These are phyloP conservation scores for Cladosporium sp. DNA, from an alignment of 2,329 filamentous ascomycete species.

Conservation along the genomic window DNA sequence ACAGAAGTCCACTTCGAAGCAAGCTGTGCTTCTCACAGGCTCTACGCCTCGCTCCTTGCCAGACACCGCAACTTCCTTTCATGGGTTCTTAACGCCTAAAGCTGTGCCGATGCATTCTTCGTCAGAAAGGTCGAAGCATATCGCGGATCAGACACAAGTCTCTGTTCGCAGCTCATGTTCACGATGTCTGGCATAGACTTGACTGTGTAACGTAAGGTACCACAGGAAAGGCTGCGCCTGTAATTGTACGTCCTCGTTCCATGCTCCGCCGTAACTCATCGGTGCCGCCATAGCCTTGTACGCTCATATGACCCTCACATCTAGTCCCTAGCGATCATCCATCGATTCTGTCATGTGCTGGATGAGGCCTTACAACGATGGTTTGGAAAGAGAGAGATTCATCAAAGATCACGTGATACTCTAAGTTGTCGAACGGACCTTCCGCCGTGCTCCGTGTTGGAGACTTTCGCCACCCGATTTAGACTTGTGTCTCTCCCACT, in stretches of 20 bases:
- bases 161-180: not conserved
- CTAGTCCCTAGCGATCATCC: not conserved
- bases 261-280: not conserved
- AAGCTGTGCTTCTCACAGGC: not conserved
- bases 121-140: not conserved
- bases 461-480: not conserved
- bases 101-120: not conserved
- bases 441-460: not conserved
- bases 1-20: not conserved
- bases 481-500: not conserved
- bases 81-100: not conserved
- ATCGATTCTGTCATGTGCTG: not conserved
- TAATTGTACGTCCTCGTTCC: not conserved
- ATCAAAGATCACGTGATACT: not conserved
- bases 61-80: not conserved
- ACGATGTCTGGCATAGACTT: not conserved
- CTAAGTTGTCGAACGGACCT: not conserved
- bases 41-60: not conserved
- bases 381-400: not conserved
- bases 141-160: not conserved
- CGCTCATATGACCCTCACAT: not conserved
- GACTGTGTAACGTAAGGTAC: not conserved
- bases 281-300: not conserved
- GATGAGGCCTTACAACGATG: not conserved
- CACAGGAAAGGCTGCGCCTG: not conserved